phyloP scores from a whole-genome alignment of 371 early-diverging fungal genomes.

The Mycotypha africana region DNA sequence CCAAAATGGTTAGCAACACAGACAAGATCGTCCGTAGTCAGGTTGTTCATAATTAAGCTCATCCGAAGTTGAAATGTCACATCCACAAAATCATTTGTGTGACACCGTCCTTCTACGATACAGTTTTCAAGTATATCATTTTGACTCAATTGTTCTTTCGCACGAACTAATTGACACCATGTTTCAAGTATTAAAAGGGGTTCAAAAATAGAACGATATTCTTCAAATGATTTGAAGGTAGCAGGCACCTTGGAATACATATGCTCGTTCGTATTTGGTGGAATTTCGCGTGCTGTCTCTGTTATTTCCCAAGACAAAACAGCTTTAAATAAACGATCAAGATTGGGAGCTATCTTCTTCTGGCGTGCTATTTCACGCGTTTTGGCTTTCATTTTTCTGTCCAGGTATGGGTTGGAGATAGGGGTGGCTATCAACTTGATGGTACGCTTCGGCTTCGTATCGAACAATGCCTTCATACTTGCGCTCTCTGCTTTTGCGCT shows the following conservation, averaged over 20 bases:
- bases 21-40: constrained; percentile 40
- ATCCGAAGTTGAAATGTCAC: constrained; percentile 47
- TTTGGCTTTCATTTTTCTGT: constrained; percentile 14
- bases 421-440: constrained; percentile 33
- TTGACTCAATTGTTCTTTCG: constrained; percentile 61
- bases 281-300: constrained; percentile 30
- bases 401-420: constrained; percentile 4
- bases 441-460: constrained; percentile 22
- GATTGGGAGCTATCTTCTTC: constrained; percentile 43
- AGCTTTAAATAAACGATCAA: constrained; percentile 41
- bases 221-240: constrained; percentile 47
- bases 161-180: constrained; percentile 76
- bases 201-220: constrained; percentile 70
- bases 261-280: constrained; percentile 22
- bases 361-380: constrained; percentile 24
- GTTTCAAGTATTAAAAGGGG: constrained; percentile 81
- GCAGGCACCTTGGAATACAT: constrained; percentile 48
- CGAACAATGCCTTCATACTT: constrained; percentile 32
- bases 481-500: constrained; percentile 25
- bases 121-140: constrained; percentile 40
- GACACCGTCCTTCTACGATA: constrained; percentile 48
- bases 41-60: constrained; percentile 13
- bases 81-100: constrained; percentile 76
- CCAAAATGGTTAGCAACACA: constrained; percentile 45
- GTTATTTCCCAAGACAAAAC: constrained; percentile 54